Percentiles rank a stretch among this genome's conserved stretches.
These are phyloP conservation scores for Obelidium mucronatum DNA, from an alignment of 192 early-diverging fungal species.

Conservation along the genomic window DNA sequence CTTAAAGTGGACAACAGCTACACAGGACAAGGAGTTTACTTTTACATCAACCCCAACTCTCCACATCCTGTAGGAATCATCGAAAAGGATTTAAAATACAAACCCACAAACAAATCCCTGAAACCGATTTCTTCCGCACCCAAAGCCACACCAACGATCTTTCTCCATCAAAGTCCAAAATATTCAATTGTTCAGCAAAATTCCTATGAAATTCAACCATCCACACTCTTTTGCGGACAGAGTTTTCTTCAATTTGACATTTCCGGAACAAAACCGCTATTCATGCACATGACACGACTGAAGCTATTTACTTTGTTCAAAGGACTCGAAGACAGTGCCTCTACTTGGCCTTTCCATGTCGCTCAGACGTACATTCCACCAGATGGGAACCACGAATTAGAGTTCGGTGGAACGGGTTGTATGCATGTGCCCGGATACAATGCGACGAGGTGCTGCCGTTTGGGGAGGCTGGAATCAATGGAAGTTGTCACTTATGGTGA, in stretches of 20 bases:
- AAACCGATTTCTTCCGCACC: background rate
- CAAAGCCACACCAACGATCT: background rate
- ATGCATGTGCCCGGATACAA: background rate
- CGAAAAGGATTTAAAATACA: no score
- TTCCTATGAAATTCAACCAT: no score
- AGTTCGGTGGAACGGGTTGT: conserved; percentile 12
- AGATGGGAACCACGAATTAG: background rate
- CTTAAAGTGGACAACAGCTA: no score
- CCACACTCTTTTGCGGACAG: conserved; percentile 18
- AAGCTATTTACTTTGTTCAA: background rate
- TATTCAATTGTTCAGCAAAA: background rate
- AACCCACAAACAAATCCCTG: background rate
- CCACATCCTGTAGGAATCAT: conserved; percentile 8
- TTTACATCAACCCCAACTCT: background rate
- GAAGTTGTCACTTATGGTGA: conserved; percentile 7
- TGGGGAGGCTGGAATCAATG: background rate
- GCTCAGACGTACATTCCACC: background rate
- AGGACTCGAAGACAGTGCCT: background rate
- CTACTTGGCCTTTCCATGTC: conserved; percentile 22
- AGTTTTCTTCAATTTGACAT: conserved; percentile 14
- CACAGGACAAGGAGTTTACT: no score
- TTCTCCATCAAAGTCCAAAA: background rate
- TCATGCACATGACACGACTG: conserved; percentile 26
- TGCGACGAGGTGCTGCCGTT: conserved; percentile 7
- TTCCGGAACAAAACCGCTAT: background rate